Percentiles rank a stretch among this genome's conserved stretches.
These are phyloP conservation scores for Hamamelis virginiana DNA, from an alignment of 164 flowering plant genomes.

Conservation along the genomic window DNA sequence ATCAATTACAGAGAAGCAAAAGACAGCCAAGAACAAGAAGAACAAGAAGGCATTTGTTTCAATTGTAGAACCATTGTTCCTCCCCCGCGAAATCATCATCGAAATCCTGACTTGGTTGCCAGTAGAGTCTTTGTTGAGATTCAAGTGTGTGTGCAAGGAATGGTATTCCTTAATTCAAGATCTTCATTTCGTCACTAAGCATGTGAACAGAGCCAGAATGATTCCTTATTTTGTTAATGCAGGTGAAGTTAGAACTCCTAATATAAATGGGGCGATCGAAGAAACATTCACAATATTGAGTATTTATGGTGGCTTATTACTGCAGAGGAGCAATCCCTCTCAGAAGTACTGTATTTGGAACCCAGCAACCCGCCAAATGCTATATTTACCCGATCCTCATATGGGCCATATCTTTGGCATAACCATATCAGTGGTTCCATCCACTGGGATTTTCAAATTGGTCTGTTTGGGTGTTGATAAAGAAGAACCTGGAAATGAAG, in stretches of 20 bases:
- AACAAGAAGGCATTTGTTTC: neutral
- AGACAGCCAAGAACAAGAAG: no score
- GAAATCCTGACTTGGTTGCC: neutral
- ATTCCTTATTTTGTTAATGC: no score
- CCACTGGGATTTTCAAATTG: conserved; percentile 1
- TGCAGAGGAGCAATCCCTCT: neutral
- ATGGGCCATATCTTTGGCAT: neutral
- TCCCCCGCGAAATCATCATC: neutral
- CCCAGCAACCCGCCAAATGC: neutral
- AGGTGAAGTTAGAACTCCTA: no score
- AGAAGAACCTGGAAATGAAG: neutral
- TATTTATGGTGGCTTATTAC: neutral
- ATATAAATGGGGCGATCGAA: no score
- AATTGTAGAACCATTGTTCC: no score
- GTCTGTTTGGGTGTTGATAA: neutral
- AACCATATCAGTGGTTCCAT: neutral
- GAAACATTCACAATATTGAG: neutral
- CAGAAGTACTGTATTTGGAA: neutral
- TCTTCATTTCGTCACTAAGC: no score
- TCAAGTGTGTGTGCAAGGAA: neutral
- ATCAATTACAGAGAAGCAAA: no score
- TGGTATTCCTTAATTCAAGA: neutral
- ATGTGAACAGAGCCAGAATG: no score
- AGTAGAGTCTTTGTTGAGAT: neutral
- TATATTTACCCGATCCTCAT: conserved; percentile 11